Evolutionary conservation across 1,284 basidiomycete species (phyloP).

Genomic region (Athelia psychrophila): DNA sequence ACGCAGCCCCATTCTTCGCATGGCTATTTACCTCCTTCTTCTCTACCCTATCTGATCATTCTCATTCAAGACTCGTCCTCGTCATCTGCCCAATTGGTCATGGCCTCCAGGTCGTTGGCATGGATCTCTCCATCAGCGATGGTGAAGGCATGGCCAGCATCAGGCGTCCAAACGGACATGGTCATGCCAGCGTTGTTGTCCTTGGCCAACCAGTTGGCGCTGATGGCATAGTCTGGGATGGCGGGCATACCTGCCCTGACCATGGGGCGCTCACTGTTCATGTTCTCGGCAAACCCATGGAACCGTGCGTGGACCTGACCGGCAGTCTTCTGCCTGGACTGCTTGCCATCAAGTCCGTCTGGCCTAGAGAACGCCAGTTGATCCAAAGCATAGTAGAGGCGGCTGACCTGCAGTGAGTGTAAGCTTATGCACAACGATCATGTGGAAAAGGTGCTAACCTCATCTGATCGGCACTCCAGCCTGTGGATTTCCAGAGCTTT

Average conservation of each 20-base stretch:
- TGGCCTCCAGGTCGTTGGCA: neutral
- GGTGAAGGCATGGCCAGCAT: neutral
- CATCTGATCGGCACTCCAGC: neutral
- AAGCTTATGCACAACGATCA: neutral
- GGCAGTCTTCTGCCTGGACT: neutral
- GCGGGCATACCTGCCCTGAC: neutral
- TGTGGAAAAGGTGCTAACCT: neutral
- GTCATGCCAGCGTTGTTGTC: neutral
- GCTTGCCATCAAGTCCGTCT: too few relatives aligned
- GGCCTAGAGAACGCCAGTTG: neutral
- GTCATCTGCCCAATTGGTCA: neutral
- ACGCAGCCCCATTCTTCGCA: too few relatives aligned
- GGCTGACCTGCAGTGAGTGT: neutral
- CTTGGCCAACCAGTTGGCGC: neutral
- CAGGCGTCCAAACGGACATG: neutral
- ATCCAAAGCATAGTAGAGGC: neutral
- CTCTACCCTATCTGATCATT: neutral
- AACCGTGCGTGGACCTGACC: neutral
- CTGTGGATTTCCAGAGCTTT: neutral
- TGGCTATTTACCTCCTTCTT: too few relatives aligned
- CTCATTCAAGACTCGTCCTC: neutral
- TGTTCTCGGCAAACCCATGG: neutral
- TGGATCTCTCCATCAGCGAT: neutral
- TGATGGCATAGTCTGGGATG: neutral
- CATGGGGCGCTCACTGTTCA: neutral